phyloP scores from a whole-genome alignment of 2,329 filamentous ascomycete genomes.

The Ophiostoma populinum region DNA sequence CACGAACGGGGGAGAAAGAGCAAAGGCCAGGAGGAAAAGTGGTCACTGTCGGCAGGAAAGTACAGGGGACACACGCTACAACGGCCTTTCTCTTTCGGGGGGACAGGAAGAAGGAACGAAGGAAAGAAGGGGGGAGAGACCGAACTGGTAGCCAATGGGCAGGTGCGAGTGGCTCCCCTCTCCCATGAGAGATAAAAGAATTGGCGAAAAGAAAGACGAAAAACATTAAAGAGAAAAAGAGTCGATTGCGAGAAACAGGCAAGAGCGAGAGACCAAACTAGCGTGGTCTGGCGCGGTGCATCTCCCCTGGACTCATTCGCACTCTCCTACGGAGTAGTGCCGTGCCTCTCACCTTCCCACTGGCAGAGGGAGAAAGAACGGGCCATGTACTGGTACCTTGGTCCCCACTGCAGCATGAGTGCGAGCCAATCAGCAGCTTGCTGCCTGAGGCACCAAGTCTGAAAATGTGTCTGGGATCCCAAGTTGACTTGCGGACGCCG shows the following conservation, averaged over 20 bases:
- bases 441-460: slow-evolving; percentile 1
- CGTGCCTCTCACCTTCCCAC: too few species aligned
- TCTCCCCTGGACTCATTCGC: slow-evolving; percentile 2
- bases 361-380: too few species aligned
- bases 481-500: background rate
- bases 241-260: slow-evolving; percentile 1
- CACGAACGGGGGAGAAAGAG: slow-evolving; percentile 2
- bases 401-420: too few species aligned
- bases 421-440: slow-evolving; percentile 1
- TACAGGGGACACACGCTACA: slow-evolving; percentile 5
- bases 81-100: slow-evolving; percentile 1
- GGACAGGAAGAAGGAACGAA: slow-evolving; percentile 1
- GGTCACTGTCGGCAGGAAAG: slow-evolving; percentile 1
- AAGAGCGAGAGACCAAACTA: slow-evolving; percentile 2
- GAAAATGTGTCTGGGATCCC: background rate
- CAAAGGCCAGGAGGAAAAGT: background rate
- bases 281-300: slow-evolving; percentile 1
- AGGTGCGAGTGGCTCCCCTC: background rate
- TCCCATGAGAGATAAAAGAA: slow-evolving; percentile 5
- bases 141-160: slow-evolving; percentile 4
- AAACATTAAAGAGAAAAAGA: slow-evolving; percentile 5
- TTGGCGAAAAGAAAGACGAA: slow-evolving; percentile 5
- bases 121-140: slow-evolving; percentile 3
- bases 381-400: slow-evolving; percentile 3
- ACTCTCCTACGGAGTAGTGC: background rate